Percentiles rank a stretch among this genome's conserved stretches.
phyloP scores from a whole-genome alignment of 345 rosid genomes.

The Euphorbia lathyris region DNA sequence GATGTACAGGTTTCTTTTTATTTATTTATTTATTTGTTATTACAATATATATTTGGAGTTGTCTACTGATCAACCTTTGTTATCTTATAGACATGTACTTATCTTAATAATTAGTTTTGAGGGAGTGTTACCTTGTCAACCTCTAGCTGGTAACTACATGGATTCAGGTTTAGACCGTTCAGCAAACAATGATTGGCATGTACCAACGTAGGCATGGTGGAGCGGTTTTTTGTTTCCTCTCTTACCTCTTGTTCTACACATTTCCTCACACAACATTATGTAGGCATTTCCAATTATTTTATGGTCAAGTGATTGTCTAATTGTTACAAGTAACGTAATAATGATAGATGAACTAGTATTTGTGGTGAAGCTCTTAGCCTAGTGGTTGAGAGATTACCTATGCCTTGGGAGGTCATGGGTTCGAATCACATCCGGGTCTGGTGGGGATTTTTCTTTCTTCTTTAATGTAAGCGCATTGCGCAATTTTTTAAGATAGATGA shows the following conservation, averaged over 20 bases:
- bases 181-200: not conserved
- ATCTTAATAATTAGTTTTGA: not conserved
- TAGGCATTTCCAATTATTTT: not conserved
- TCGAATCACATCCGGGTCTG: too few relatives aligned
- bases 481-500: too few relatives aligned
- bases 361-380: too few relatives aligned
- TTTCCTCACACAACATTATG: not conserved
- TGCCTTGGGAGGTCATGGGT: too few relatives aligned
- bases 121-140: not conserved
- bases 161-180: not conserved
- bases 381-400: too few relatives aligned
- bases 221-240: not conserved
- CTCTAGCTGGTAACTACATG: not conserved
- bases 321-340: too few relatives aligned
- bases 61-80: not conserved
- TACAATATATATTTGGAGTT: not conserved
- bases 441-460: too few relatives aligned
- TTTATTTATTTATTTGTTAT: not conserved
- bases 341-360: too few relatives aligned
- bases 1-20: not conserved
- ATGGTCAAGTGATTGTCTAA: not conserved
- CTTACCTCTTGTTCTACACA: not conserved
- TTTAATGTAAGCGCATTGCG: too few relatives aligned
- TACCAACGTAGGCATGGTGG: not conserved
- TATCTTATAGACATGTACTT: not conserved